Conservation (phyloP, 805 yeast species). For the Candida loeiensis region DNA sequence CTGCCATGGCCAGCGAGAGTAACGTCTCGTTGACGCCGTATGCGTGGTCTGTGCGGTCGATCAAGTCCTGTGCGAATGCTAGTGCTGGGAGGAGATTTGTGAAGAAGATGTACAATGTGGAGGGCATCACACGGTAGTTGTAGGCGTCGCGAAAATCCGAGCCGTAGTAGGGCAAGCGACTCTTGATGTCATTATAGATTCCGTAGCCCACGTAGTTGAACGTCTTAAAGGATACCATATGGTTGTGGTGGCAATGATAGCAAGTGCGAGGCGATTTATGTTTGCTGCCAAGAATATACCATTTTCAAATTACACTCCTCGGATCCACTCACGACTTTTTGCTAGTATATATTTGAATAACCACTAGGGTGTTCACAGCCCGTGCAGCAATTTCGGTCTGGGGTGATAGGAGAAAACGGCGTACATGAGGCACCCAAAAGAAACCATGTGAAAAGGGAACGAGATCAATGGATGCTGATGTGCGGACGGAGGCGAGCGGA, state of each 20-base stretch:
- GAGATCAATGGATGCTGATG: too few species aligned
- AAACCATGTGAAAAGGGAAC: too few species aligned
- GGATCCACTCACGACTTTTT: background rate
- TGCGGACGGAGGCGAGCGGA: too few species aligned
- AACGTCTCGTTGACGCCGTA: slow-evolving; percentile 92
- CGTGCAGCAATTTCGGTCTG: too few species aligned
- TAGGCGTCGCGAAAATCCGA: slow-evolving; percentile 82
- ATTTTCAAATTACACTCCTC: too few species aligned
- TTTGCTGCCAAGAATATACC: background rate
- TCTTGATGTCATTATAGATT: slow-evolving; percentile 47
- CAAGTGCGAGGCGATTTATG: background rate
- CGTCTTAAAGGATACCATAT: slow-evolving; percentile 9
- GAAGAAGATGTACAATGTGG: slow-evolving; percentile 79
- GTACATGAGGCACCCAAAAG: too few species aligned
- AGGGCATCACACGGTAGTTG: slow-evolving; percentile 84
- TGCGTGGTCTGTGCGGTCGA: slow-evolving; percentile 79
- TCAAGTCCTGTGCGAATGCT: slow-evolving; percentile 97
- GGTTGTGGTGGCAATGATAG: slow-evolving; percentile 1
- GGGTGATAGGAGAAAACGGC: too few species aligned
- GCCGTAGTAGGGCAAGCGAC: slow-evolving; percentile 60
- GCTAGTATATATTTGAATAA: background rate
- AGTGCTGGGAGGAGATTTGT: slow-evolving; percentile 89
- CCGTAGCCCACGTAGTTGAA: slow-evolving; percentile 42
- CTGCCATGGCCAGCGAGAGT: slow-evolving; percentile 81
- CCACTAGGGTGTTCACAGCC: background rate